Percentiles rank a stretch among this genome's conserved stretches.
Conservation (phyloP, 129 eudicot species). For the Arctium lappa region DNA sequence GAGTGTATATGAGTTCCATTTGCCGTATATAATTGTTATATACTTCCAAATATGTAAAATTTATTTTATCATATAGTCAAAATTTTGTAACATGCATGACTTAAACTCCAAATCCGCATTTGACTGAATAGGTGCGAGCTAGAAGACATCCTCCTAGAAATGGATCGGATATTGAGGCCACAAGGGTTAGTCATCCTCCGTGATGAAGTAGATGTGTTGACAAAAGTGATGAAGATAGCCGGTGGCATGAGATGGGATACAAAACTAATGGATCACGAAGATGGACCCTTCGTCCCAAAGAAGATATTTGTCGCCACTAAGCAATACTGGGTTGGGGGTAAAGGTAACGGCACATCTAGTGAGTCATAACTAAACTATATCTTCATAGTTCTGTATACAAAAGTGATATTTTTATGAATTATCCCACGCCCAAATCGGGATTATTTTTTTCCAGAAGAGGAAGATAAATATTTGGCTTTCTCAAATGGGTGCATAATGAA, state of each 20-base stretch:
- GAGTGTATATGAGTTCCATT: no score
- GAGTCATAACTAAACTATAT: neutral
- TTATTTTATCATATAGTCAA: neutral
- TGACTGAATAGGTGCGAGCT: constrained; percentile 48
- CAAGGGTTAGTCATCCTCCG: constrained; percentile 64
- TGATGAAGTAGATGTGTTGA: constrained; percentile 59
- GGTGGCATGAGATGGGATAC: constrained; percentile 75
- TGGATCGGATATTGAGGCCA: constrained; percentile 73
- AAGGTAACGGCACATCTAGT: constrained; percentile 32
- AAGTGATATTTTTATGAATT: neutral
- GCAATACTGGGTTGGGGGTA: constrained; percentile 52
- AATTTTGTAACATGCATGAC: neutral
- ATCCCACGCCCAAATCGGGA: neutral
- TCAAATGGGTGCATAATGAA: neutral
- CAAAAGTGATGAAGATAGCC: constrained; percentile 48
- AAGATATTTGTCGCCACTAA: constrained; percentile 52
- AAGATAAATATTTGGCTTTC: neutral
- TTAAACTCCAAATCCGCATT: neutral
- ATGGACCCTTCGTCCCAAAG: constrained; percentile 68
- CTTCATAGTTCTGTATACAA: neutral
- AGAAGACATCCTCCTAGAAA: constrained; percentile 70
- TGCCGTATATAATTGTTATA: no score
- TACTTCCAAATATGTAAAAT: no score
- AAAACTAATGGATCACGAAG: constrained; percentile 65
- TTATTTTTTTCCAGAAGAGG: neutral